phyloP scores from a whole-genome alignment of 495 filamentous ascomycete genomes.

The Talaromyces trachyspermus region DNA sequence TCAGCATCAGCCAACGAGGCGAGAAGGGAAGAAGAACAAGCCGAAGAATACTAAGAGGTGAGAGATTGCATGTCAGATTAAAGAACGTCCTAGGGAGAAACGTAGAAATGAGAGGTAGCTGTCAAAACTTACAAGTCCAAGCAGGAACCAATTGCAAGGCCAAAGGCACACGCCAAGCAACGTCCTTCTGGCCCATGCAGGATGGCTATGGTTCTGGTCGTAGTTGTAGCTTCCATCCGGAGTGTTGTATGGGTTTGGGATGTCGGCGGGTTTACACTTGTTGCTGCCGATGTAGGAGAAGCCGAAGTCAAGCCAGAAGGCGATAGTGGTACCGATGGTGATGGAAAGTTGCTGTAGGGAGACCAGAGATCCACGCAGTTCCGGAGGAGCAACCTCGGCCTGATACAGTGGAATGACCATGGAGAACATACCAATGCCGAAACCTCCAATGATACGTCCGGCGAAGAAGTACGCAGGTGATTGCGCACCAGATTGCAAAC shows the following conservation, averaged over 20 bases:
- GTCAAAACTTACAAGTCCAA: constrained; percentile 41
- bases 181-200: constrained; percentile 35
- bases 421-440: constrained; percentile 59
- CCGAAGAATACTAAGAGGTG: constrained; percentile 46
- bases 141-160: constrained; percentile 49
- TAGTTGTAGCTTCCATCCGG: constrained; percentile 23
- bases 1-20: constrained; percentile 69
- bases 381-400: constrained; percentile 66
- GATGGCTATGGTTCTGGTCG: constrained; percentile 58
- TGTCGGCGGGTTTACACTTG: constrained; percentile 41
- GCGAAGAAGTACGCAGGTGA: constrained; percentile 34
- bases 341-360: constrained; percentile 74
- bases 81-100: too few species aligned
- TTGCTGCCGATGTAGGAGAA: constrained; percentile 57
- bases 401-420: constrained; percentile 56
- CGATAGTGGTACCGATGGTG: constrained; percentile 59
- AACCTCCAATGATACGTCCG: constrained; percentile 42
- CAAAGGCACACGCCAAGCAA: constrained; percentile 37
- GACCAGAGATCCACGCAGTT: constrained; percentile 67
- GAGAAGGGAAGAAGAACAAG: constrained; percentile 67
- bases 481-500: constrained; percentile 33
- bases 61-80: neutral
- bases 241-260: constrained; percentile 21
- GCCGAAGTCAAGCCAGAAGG: constrained; percentile 72
- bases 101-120: too few species aligned